A percentile compares a stretch with the other conserved stretches of the same genome.
Conservation (phyloP, 768 basidiomycete species). For the Tricholoma hemisulphureum region DNA sequence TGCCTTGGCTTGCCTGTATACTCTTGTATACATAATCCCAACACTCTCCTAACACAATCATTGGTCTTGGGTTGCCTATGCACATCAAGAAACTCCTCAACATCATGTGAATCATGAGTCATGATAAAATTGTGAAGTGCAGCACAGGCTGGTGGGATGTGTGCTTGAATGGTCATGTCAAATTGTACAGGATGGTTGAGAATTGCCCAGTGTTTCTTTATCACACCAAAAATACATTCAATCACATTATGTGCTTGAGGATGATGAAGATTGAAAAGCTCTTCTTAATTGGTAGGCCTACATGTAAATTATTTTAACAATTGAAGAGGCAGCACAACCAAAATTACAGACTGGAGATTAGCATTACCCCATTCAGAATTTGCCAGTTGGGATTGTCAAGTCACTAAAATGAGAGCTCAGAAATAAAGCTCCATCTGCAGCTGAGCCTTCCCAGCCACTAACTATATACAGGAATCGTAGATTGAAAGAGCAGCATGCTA, state of each 20-base stretch:
- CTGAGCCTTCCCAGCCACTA: slow-evolving; percentile 31
- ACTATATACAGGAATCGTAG: slow-evolving; percentile 27
- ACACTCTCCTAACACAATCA: background rate
- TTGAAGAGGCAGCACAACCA: slow-evolving; percentile 34
- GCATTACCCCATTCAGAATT: slow-evolving; percentile 38
- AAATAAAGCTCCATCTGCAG: slow-evolving; percentile 24
- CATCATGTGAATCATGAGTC: slow-evolving; percentile 28
- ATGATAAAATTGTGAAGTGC: slow-evolving; percentile 34
- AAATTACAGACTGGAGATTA: slow-evolving; percentile 33
- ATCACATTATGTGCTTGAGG: slow-evolving; percentile 34
- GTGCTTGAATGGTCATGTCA: slow-evolving; percentile 24
- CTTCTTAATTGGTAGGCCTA: slow-evolving; percentile 29
- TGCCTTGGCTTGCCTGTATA: no score
- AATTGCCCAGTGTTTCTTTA: slow-evolving; percentile 23
- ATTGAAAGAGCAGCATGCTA: slow-evolving; percentile 27
- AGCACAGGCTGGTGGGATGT: slow-evolving; percentile 24
- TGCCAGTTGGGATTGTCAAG: slow-evolving; percentile 26
- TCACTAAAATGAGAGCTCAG: slow-evolving; percentile 20
- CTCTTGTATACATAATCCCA: no score
- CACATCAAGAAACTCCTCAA: slow-evolving; percentile 9
- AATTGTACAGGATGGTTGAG: slow-evolving; percentile 21
- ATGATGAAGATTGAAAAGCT: slow-evolving; percentile 39
- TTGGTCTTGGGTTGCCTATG: background rate
- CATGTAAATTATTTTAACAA: slow-evolving; percentile 34
- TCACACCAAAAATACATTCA: slow-evolving; percentile 37